These are phyloP conservation scores for Ophiosphaerella korrae DNA, from an alignment of 2,329 filamentous ascomycete genomes.

Conservation along the genomic window DNA sequence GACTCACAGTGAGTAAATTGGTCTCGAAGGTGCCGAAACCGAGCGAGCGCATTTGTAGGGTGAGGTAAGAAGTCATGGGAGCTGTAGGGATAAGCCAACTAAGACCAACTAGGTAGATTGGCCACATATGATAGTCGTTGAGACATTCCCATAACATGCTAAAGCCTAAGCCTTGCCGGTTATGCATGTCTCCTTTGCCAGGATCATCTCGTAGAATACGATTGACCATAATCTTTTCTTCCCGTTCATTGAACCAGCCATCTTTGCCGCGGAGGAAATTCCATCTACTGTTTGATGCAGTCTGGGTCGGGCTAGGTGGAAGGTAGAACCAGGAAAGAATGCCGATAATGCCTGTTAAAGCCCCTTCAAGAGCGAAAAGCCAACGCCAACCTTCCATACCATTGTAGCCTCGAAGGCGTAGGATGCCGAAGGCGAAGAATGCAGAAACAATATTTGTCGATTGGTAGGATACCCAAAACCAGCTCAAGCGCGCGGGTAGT, in stretches of 20 bases:
- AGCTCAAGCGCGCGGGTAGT: slow-evolving; percentile 68
- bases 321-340: slow-evolving; percentile 47
- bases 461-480: slow-evolving; percentile 73
- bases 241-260: slow-evolving; percentile 70
- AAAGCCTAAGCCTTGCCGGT: slow-evolving; percentile 58
- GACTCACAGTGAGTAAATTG: slow-evolving; percentile 43
- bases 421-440: slow-evolving; percentile 61
- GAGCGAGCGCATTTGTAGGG: slow-evolving; percentile 40
- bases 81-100: slow-evolving; percentile 42
- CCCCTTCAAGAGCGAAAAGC: slow-evolving; percentile 56
- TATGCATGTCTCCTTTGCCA: slow-evolving; percentile 66
- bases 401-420: slow-evolving; percentile 55
- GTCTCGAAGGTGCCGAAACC: slow-evolving; percentile 47
- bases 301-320: slow-evolving; percentile 64
- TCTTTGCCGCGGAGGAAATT: slow-evolving; percentile 61
- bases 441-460: slow-evolving; percentile 61
- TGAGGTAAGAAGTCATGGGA: slow-evolving; percentile 43
- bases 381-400: slow-evolving; percentile 63
- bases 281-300: slow-evolving; percentile 53
- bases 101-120: slow-evolving; percentile 45
- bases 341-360: slow-evolving; percentile 45
- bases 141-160: slow-evolving; percentile 57
- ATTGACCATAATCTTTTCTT: slow-evolving; percentile 73
- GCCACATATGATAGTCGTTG: slow-evolving; percentile 62
- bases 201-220: slow-evolving; percentile 62